Base-by-base conservation (phyloP, 1,139 yeast species). In the Pichia kudriavzevii region DNA sequence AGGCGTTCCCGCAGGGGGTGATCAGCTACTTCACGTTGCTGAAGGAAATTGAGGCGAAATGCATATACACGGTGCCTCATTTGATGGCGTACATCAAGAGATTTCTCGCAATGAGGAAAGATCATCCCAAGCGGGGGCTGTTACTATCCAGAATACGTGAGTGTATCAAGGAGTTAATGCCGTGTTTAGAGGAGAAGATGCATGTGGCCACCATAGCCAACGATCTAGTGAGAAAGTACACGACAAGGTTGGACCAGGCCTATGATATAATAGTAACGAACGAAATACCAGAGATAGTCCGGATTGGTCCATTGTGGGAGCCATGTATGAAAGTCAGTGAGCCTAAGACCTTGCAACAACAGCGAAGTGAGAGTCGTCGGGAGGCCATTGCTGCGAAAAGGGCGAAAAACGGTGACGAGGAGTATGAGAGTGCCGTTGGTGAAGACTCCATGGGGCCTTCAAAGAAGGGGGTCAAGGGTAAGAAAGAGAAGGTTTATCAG, bases 141-240 rank as follows among this genome's bases (percentile, higher is more conserved):
- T 38, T 59, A 24, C 52, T 66, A 39, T 48, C 50, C n/a, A 55
- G 56, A 40, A 63, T 64, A 35, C 56, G 64, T 25, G 59, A 52
- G 26, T 56, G 60, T 41, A 63, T 79, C 40, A 73, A 70, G 46
- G 95, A 83, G 42, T 67, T 91, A 35, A 77, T 91, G 64, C 97
- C 97, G 0, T 85, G 95, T 46, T 63, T 91, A 41, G 98, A 91
- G 54, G 97, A 91, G 56, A 91, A 91, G 60, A 87, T 91, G 94
- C 96, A 91, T 55, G 96, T 91, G 25, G 93, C 97, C 3, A 79
- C 91, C 2, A 81, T 85, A 25, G 95, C 96, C 19, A 72, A 84
- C 21, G 97, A 88, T 49, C 71, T 80, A 16, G 70, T 87, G 34
- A 64, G 69, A 27, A 75, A 79, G 45, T 84, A 85, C 51, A 64